Base-by-base conservation (phyloP, 108 stramenopile genomes). In the Nitzschia palea region DNA sequence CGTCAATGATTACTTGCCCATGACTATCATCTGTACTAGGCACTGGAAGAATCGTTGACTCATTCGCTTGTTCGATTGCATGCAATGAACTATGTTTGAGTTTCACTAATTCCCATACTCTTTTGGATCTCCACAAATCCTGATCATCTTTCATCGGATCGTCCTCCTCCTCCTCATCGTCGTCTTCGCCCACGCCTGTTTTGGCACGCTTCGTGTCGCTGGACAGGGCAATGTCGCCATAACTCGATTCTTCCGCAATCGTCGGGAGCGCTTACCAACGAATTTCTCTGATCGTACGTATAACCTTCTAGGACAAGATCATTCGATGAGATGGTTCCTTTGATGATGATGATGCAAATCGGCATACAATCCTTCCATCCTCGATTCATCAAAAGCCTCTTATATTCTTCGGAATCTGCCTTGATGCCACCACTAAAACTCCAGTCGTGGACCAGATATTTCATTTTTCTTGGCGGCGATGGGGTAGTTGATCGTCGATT, bases 201-300 rank as follows among this genome's bases (percentile, higher is more conserved):
- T n/a, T n/a, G n/a, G n/a, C n/a, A n/a, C n/a, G n/a, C n/a, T n/a
- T n/a, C n/a, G n/a, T n/a, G n/a, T n/a, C n/a, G n/a, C n/a, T n/a
- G n/a, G n/a, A n/a, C n/a, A n/a, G n/a, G n/a, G n/a, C n/a, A n/a
- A n/a, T n/a, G n/a, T n/a, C n/a, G n/a, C n/a, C n/a, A n/a, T n/a
- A n/a, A n/a, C n/a, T 71, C 71, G 37, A 71, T 71, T n/a, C 62
- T 61, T 30, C 71, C 71, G 32, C 53, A 71, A 36, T 71, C 71
- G 12, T 45, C 44, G 15, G 71, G 71, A 44, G 62, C 55, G 51
- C n/a, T 30, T 3, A 37, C 71, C 20, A 63, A 12, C 4, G 42
- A 44, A 44, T 71, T 71, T 40, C 28, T 31, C 15, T 63, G 2
- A 12, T 53, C 37, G 20, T 71, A 71, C 5, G 71, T 71, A n/a